phyloP scores from a whole-genome alignment of 768 basidiomycete genomes.

The Hygrocybe coccinea region DNA sequence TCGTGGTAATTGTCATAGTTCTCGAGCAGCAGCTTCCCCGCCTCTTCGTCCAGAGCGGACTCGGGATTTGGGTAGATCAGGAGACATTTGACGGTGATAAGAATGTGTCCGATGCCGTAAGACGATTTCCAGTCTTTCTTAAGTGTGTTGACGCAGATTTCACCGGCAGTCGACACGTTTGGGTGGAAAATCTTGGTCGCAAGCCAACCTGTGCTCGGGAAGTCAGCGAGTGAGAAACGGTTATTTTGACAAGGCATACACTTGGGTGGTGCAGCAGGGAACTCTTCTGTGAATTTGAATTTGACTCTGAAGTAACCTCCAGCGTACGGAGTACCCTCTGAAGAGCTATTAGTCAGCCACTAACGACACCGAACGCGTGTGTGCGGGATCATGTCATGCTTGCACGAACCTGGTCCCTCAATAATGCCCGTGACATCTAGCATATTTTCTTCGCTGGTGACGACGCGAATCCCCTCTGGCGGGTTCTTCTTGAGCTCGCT shows the following conservation, averaged over 20 bases:
- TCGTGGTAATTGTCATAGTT: constrained; percentile 85
- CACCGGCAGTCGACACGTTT: constrained; percentile 83
- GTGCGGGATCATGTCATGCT: not conserved
- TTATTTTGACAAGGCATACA: constrained; percentile 49
- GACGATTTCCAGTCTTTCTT: constrained; percentile 96
- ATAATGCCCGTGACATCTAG: constrained; percentile 84
- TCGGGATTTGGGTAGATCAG: constrained; percentile 97
- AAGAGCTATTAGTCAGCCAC: constrained; percentile 23
- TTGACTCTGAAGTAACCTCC: constrained; percentile 67
- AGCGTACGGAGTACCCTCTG: constrained; percentile 62
- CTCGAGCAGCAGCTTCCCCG: constrained; percentile 85
- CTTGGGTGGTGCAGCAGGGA: constrained; percentile 90
- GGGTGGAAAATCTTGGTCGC: constrained; percentile 96
- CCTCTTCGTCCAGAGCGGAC: constrained; percentile 93
- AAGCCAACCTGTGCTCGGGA: constrained; percentile 63
- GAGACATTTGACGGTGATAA: constrained; percentile 90
- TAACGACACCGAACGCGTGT: constrained; percentile 2
- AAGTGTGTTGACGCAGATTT: constrained; percentile 95
- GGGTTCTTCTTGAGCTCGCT: constrained; percentile 74
- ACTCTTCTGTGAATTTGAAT: constrained; percentile 91
- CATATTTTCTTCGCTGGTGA: constrained; percentile 83
- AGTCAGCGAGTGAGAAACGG: not conserved
- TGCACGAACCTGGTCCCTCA: constrained; percentile 75
- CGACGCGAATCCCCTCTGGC: constrained; percentile 88
- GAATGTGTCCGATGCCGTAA: constrained; percentile 86